A percentile compares a stretch with the other conserved stretches of the same genome.
Evolutionary conservation across 2,329 filamentous ascomycete genomes (phyloP).

Genomic region (Cladosporium sp.): DNA sequence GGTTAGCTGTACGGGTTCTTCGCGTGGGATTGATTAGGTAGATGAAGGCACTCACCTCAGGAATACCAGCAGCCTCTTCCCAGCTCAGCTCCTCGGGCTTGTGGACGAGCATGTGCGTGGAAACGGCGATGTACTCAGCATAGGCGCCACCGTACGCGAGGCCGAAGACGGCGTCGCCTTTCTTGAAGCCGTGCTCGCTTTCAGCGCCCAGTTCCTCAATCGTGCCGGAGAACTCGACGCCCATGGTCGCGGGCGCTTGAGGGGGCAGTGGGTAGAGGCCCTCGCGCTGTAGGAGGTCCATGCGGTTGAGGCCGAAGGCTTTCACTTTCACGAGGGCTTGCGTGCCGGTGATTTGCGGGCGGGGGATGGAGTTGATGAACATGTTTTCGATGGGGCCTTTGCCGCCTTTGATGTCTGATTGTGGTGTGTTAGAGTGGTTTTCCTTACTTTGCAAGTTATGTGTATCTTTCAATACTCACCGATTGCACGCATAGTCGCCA

Average conservation of each 20-base stretch:
- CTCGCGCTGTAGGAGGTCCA: constrained; percentile 75
- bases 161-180: constrained; percentile 82
- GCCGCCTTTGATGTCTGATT: constrained; percentile 51
- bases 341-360: constrained; percentile 49
- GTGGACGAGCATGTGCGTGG: constrained; percentile 73
- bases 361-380: constrained; percentile 48
- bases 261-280: constrained; percentile 70
- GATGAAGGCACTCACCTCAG: constrained; percentile 59
- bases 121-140: constrained; percentile 77
- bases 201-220: constrained; percentile 56
- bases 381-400: constrained; percentile 53
- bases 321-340: constrained; percentile 80
- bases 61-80: constrained; percentile 74
- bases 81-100: constrained; percentile 70
- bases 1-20: not conserved
- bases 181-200: constrained; percentile 55
- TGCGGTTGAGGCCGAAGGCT: constrained; percentile 65
- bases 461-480: constrained; percentile 34
- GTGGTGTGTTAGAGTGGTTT: not conserved
- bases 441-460: not conserved
- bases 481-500: constrained; percentile 48
- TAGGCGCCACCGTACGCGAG: constrained; percentile 87
- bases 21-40: not conserved
- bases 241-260: constrained; percentile 64
- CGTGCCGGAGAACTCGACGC: constrained; percentile 72